Conservation (phyloP, 2,329 filamentous ascomycete genomes). For the Phaeosphaeria sp. region DNA sequence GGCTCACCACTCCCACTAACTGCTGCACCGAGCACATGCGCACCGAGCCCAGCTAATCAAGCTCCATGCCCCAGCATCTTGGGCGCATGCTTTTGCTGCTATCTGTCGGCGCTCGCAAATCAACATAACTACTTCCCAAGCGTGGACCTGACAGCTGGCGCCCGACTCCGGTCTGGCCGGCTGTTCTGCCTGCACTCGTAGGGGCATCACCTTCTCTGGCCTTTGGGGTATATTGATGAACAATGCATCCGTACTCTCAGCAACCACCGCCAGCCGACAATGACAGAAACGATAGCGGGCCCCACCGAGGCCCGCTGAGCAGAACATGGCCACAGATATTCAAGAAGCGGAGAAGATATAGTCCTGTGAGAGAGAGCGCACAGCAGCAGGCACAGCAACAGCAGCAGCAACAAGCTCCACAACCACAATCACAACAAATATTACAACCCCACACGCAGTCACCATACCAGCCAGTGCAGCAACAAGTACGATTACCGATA, state of each 20-base stretch:
- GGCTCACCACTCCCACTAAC: constrained; percentile 16
- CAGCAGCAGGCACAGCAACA: no score
- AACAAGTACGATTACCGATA: constrained; percentile 17
- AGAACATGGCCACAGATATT: constrained; percentile 40
- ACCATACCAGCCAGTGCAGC: constrained; percentile 8
- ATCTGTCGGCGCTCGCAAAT: not conserved
- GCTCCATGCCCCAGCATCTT: constrained; percentile 8
- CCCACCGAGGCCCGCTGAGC: constrained; percentile 35
- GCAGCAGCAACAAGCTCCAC: constrained; percentile 15
- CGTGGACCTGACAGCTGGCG: not conserved
- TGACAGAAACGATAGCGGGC: constrained; percentile 22
- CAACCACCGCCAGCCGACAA: constrained; percentile 20
- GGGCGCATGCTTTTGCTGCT: not conserved
- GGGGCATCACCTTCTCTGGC: not conserved
- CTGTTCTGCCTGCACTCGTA: not conserved
- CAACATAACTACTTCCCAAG: not conserved
- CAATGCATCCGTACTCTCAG: constrained; percentile 30
- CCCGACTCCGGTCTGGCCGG: not conserved
- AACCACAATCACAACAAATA: not conserved
- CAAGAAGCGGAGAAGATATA: constrained; percentile 41
- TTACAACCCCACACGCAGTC: constrained; percentile 11
- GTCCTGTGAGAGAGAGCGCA: constrained; percentile 35
- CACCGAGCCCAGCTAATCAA: constrained; percentile 16
- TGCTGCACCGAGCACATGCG: constrained; percentile 12
- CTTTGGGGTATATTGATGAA: constrained; percentile 10